Base-by-base conservation (phyloP, 164 flowering plant genomes). In the Aristolochia contorta region DNA sequence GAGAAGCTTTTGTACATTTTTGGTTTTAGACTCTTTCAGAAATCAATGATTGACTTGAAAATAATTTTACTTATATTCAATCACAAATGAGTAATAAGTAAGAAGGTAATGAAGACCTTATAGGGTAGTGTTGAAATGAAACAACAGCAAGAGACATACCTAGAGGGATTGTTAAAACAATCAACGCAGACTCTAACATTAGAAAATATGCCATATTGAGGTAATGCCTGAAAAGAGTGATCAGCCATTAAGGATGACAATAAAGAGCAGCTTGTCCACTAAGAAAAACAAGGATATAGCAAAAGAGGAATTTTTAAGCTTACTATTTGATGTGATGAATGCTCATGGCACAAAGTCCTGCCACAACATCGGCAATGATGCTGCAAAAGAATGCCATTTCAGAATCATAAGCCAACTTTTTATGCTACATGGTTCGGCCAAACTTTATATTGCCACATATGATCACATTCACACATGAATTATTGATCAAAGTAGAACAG, bases 321-420 rank as follows among this genome's bases (percentile, higher is more conserved):
- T 23, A 74, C 78, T 70, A 68, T 71, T 57, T 71, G 78, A 47
- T 65, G 41, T 54, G 78, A 71, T 55, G 78, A 74, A 66, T 74
- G 78, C 2, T 74, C 78, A 63, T 65, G 64, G 63, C 78, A 74
- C 46, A 74, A 45, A 20, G 78, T 74, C 66, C 65, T 74, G 16
- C 78, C 78, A 63, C 78, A 74, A 45, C 75, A 65, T 51, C 78
- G 59, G 55, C 78, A 74, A 46, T 74, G 78, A 59, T 74, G 78
- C 78, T 74, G 72, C 63, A 25, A 21, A 58, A 22, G 27, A 48
- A 37, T 21, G 41, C 19, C 46, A 49, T 32, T n/a, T 57, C 41
- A 50, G 61, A 32, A 57, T 5, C 16, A 8, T 3, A 54, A 24
- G 24, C 25, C 16, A 21, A 54, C 7, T 20, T 54, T 20, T 21